Conservation (phyloP, 805 yeast species). For the Candida namnaoensis region DNA sequence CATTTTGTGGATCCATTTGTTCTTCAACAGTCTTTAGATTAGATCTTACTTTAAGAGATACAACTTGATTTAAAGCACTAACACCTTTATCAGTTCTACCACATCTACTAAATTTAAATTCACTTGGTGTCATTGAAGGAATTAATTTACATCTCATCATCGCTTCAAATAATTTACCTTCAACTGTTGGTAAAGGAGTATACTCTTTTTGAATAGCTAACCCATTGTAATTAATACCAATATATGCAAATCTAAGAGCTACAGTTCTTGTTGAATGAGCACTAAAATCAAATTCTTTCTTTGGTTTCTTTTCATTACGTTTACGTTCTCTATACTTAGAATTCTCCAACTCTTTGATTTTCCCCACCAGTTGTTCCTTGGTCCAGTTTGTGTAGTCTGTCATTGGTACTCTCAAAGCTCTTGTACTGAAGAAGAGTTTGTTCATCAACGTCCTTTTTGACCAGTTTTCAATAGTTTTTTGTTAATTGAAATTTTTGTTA, state of each 20-base stretch:
- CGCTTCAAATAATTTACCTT: conserved; percentile 66
- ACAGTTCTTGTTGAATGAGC: conserved; percentile 57
- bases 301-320: conserved; percentile 16
- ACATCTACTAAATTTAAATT: conserved; percentile 76
- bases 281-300: conserved; percentile 55
- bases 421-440: no score
- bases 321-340: conserved; percentile 2
- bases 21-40: conserved; percentile 48
- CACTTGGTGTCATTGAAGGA: conserved; percentile 45
- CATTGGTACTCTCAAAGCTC: no score
- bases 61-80: conserved; percentile 93
- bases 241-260: conserved; percentile 77
- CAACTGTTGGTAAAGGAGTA: conserved; percentile 82
- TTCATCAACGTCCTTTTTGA: no score
- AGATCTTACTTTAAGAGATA: conserved; percentile 72
- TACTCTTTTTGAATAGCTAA: conserved; percentile 72
- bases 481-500: no score
- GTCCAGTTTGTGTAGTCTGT: conserved; percentile 51
- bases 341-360: conserved; percentile 48
- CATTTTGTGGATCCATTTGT: conserved; percentile 47
- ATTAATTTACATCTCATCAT: conserved; percentile 60
- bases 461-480: no score
- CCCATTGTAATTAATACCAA: conserved; percentile 95
- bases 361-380: conserved; percentile 51
- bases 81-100: conserved; percentile 97